Evolutionary conservation across 257 asterid genomes (phyloP).

Genomic region (Plantago elongata): DNA sequence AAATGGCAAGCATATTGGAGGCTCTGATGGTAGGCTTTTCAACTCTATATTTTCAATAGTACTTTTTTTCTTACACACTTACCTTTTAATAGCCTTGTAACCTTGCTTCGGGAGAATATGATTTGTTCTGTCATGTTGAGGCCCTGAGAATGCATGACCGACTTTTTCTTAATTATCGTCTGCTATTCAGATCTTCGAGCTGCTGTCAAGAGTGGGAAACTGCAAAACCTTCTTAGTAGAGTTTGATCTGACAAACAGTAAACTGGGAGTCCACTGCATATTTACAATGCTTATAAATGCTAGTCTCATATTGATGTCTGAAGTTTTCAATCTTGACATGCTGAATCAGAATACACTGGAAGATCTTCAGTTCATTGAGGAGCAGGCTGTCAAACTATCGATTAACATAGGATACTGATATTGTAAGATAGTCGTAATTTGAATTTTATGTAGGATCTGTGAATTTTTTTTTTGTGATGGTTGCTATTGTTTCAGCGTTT

Average conservation of each 20-base stretch:
- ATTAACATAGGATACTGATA: not conserved
- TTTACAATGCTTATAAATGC: slow-evolving; percentile 5
- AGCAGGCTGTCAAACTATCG: not conserved
- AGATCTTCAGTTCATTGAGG: slow-evolving; percentile 9
- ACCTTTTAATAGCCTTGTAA: not conserved
- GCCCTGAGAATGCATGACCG: not conserved
- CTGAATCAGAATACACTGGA: slow-evolving; percentile 1
- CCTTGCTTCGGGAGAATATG: not conserved
- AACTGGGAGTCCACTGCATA: slow-evolving; percentile 3
- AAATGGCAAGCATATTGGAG: slow-evolving; percentile 94
- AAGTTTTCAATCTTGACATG: not conserved
- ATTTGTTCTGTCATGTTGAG: not conserved
- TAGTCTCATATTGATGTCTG: slow-evolving; percentile 2
- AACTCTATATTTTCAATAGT: not conserved
- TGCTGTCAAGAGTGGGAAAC: slow-evolving; percentile 36
- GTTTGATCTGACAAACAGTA: slow-evolving; percentile 25
- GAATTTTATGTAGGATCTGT: not conserved
- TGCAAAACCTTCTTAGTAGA: slow-evolving; percentile 42
- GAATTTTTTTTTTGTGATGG: not conserved
- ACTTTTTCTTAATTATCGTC: not conserved
- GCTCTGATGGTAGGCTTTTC: slow-evolving; percentile 66
- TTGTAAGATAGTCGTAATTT: not conserved
- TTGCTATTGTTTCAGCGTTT: not conserved
- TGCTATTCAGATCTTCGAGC: slow-evolving; percentile 40
- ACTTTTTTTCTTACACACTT: not conserved